Evolutionary conservation across 2,329 filamentous ascomycete genomes (phyloP), one percentile per base, ranked within the genome.

Genomic region (Neopestalotiopsis rosae): DNA sequence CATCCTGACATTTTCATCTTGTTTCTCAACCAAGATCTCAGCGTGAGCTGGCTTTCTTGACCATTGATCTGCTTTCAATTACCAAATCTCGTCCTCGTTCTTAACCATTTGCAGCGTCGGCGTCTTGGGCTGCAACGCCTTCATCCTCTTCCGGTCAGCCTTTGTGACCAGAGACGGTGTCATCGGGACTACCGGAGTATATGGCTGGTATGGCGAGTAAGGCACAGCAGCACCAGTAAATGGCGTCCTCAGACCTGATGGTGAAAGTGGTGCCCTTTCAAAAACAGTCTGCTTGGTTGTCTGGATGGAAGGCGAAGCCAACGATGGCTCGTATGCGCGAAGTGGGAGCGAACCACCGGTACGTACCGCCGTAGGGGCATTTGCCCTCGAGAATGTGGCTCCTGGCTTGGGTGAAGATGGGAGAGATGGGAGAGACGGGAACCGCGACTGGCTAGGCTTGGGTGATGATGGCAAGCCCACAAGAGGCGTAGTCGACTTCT

Each of bases 191-290:
- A 93, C 84, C 1, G 92, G 92, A 6, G 91, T 92, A 77, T 91
- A 93, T 0, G 93, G 93, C 83, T 95, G 93, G 74, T 95, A 95
- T 0, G 93, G 92, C 67, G 88, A 90, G 79, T 95, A 95, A 1
- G 92, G 92, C 28, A 90, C 87, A 1, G 89, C 85, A 28, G 84
- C 85, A 4, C 87, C 89, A 1, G 87, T 89, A 77, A 83, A 88
- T 0, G 92, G 92, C 2, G 89, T 91, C 61, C 87, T 87, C 30
- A 89, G 83, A 1, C 87, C 88, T 0, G 80, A 81, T 2, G 90
- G 89, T 3, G 88, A 88, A 68, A 88, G 75, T 1, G 87, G 86
- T 0, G 80, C 82, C 40, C 89, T 83, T 74, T 91, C 89, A 71
- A 92, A 88, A 1, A 90, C 87, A 0, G 90, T 92, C 77, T 91